Conservation (phyloP, 345 rosid genomes). For the Gossypium rotundifolium region DNA sequence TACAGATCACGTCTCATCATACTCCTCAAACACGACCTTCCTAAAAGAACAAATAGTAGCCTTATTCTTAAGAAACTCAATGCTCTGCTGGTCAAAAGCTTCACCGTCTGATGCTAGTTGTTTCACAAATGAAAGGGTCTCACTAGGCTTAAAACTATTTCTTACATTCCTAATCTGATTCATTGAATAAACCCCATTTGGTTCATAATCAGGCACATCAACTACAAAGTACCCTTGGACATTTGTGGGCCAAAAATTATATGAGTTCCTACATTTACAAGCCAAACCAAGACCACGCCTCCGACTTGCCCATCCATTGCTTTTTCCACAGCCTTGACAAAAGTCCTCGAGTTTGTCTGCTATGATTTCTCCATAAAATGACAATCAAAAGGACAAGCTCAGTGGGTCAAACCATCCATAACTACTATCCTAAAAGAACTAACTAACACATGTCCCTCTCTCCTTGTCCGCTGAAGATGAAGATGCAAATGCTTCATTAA, state of each 20-base stretch:
- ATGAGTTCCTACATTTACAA: slow-evolving; percentile 78
- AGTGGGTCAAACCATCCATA: slow-evolving; percentile 98
- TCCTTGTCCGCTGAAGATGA: slow-evolving; percentile 74
- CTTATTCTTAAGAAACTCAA: slow-evolving; percentile 51
- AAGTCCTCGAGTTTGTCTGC: slow-evolving; percentile 61
- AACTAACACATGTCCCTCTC: slow-evolving; percentile 79
- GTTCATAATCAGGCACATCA: too few relatives aligned
- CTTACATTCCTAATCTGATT: too few relatives aligned
- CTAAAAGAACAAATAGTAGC: slow-evolving; percentile 63
- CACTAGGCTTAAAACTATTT: too few relatives aligned
- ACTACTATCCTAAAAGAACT: slow-evolving; percentile 95
- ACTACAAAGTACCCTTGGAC: too few relatives aligned
- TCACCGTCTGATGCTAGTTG: too few relatives aligned
- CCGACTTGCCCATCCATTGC: slow-evolving; percentile 76
- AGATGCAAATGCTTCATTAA: slow-evolving; percentile 78
- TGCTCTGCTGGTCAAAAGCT: slow-evolving; percentile 30
- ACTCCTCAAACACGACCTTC: slow-evolving; percentile 89
- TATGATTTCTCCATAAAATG: slow-evolving; percentile 63
- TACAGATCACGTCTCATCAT: slow-evolving; percentile 94
- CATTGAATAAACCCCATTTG: too few relatives aligned
- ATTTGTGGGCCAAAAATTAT: slow-evolving; percentile 67
- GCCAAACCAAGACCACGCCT: slow-evolving; percentile 74
- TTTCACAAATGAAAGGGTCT: too few relatives aligned
- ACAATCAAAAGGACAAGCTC: slow-evolving; percentile 79
- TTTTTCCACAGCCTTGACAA: slow-evolving; percentile 87